Conservation (phyloP, 768 basidiomycete species). For the Dacryopinax spathularia region DNA sequence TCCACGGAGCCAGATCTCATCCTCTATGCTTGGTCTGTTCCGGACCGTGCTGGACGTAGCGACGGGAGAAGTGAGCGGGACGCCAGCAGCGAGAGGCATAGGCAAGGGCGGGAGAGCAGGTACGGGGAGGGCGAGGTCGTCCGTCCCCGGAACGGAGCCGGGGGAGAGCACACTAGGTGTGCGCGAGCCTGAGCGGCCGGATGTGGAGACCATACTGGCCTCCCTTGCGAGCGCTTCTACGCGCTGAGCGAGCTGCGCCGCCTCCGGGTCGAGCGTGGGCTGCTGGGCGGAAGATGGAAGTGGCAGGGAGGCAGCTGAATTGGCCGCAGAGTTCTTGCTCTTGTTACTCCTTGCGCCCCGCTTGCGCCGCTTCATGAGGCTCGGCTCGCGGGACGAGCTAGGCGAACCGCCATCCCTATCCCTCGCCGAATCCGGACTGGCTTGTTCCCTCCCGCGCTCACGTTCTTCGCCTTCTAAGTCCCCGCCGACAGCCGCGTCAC, state of each 20-base stretch:
- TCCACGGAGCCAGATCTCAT: not conserved
- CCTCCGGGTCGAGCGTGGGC: not conserved
- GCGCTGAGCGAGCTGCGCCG: not conserved
- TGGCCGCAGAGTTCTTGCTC: not conserved
- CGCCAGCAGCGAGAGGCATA: not conserved
- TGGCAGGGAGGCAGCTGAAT: not conserved
- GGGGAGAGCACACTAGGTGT: not conserved
- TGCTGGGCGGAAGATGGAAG: not conserved
- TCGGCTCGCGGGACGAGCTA: not conserved
- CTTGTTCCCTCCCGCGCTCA: not conserved
- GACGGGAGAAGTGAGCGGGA: not conserved
- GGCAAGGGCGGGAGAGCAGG: not conserved
- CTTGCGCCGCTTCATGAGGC: constrained; percentile 9
- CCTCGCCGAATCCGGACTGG: not conserved
- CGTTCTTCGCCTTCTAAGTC: not conserved
- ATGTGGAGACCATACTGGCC: not conserved
- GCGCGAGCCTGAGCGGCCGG: not conserved
- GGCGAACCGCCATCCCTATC: not conserved
- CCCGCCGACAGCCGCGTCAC: not conserved
- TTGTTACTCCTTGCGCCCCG: constrained; percentile 14
- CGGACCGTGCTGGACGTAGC: not conserved
- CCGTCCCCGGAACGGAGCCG: too few relatives aligned
- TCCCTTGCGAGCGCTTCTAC: not conserved
- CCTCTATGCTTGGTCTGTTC: not conserved
- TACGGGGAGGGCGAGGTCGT: not conserved